Evolutionary conservation across 495 filamentous ascomycete genomes (phyloP), one percentile per base, ranked within the genome.

Genomic region (Xylaria grammica): DNA sequence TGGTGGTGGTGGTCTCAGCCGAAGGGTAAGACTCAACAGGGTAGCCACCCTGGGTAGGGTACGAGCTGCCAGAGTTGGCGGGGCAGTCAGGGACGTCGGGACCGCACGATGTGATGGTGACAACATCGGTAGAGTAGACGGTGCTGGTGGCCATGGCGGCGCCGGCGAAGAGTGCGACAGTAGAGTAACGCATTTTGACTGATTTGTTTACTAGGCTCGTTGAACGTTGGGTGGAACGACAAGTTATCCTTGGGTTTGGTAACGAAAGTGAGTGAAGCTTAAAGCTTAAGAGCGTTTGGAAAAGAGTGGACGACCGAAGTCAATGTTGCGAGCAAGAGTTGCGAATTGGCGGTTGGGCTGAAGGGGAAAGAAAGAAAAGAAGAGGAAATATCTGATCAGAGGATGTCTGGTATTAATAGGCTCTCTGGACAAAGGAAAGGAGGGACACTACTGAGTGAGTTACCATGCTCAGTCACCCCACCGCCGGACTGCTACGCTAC

Each of bases 301-400:
- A 82, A 85, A 85, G 82, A 85, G 72, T 86, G 83, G 83, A 85
- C 82, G 82, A 85, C 84, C 82, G 80, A 85, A 82, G 83, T 82
- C 82, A 81, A 82, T 76, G 75, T 74, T 34, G 69, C 75, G 77
- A 72, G 75, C 73, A 75, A 72, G 73, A 70, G 75, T 67, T 76
- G 76, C 73, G 71, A 77, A 75, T 81, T 84, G 84, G 78, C 79
- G 81, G 76, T 67, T 84, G 75, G 74, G 78, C 75, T 79, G 74
- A 78, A 68, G 79, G 77, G 69, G 69, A 63, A 75, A 77, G 71
- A 77, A 72, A 74, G 75, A 63, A 67, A 48, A 68, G 71, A 74
- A 55, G 63, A 69, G 62, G 64, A 67, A 58, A 36, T 11, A 17
- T 53, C 56, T 38, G 65, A 61, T 66, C 64, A 75, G 74, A 75